phyloP scores from a whole-genome alignment of 495 filamentous ascomycete genomes.

The Umbilicaria muhlenbergii region DNA sequence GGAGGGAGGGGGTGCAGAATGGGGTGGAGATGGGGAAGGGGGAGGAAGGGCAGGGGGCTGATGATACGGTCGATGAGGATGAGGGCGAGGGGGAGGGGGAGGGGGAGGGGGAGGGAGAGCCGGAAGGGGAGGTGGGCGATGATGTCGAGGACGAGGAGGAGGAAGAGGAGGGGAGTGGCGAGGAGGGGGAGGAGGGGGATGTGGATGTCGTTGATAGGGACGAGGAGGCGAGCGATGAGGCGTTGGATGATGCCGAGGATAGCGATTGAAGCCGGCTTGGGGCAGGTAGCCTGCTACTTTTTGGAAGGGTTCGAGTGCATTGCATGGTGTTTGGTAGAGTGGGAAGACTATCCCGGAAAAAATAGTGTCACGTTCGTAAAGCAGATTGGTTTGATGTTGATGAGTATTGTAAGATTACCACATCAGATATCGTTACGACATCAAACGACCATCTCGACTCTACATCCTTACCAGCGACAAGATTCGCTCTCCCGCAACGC shows the following conservation, averaged over 20 bases:
- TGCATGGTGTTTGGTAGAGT: too few species aligned
- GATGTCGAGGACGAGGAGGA: constrained; percentile 38
- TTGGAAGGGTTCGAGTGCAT: too few species aligned
- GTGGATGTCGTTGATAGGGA: background rate
- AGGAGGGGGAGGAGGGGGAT: background rate
- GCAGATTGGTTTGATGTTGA: too few species aligned
- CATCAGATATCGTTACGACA: too few species aligned
- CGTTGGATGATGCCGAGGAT: constrained; percentile 5
- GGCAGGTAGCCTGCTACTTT: too few species aligned
- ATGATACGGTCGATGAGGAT: constrained; percentile 24
- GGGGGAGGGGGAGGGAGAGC: constrained; percentile 18
- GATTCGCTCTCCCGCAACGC: background rate
- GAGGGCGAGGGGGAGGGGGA: constrained; percentile 27
- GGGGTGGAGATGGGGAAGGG: constrained; percentile 26
- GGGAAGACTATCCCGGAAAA: too few species aligned
- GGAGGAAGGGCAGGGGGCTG: constrained; percentile 24
- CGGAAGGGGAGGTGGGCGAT: constrained; percentile 30
- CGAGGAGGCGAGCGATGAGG: constrained; percentile 4
- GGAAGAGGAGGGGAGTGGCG: constrained; percentile 3
- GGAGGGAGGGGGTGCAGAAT: constrained; percentile 30
- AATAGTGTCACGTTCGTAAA: too few species aligned
- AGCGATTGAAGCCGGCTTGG: background rate
- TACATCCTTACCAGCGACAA: background rate
- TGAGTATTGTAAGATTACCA: too few species aligned
- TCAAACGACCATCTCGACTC: background rate